Evolutionary conservation across 768 basidiomycete genomes (phyloP).

Genomic region (Termitomyces sp.): DNA sequence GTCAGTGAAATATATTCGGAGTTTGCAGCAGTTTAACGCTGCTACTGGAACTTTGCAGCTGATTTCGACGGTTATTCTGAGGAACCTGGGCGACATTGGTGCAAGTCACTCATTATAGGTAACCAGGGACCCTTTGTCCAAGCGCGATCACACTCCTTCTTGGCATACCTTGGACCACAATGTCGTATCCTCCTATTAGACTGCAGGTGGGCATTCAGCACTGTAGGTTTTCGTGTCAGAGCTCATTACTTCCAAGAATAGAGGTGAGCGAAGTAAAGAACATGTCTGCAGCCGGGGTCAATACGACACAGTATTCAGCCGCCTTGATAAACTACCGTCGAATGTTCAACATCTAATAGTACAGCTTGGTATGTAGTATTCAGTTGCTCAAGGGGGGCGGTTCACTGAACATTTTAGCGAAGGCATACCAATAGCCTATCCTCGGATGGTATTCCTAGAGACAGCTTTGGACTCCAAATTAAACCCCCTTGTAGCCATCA

Average conservation of each 20-base stretch:
- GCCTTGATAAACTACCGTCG: constrained; percentile 56
- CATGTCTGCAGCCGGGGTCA: constrained; percentile 75
- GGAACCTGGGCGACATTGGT: constrained; percentile 55
- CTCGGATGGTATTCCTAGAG: constrained; percentile 90
- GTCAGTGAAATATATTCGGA: constrained; percentile 33
- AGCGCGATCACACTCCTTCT: constrained; percentile 77
- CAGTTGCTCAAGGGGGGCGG: not conserved
- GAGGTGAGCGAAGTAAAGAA: constrained; percentile 81
- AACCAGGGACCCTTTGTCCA: constrained; percentile 74
- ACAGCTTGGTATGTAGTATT: constrained; percentile 57
- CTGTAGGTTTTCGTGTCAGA: not conserved
- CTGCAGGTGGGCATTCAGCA: constrained; percentile 56
- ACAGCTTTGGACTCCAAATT: constrained; percentile 72
- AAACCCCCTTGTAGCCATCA: constrained; percentile 81
- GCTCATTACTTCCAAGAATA: constrained; percentile 22
- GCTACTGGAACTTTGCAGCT: constrained; percentile 33
- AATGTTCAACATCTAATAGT: constrained; percentile 81
- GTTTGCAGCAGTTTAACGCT: constrained; percentile 1
- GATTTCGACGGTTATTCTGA: constrained; percentile 74
- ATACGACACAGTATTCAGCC: constrained; percentile 71
- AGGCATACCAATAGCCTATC: constrained; percentile 88
- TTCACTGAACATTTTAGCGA: not conserved
- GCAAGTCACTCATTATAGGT: constrained; percentile 74
- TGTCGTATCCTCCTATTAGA: constrained; percentile 74
- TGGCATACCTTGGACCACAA: constrained; percentile 78